A percentile compares a stretch with the other conserved stretches of the same genome.
phyloP scores from a whole-genome alignment of 805 yeast species.

The Candida alai region DNA sequence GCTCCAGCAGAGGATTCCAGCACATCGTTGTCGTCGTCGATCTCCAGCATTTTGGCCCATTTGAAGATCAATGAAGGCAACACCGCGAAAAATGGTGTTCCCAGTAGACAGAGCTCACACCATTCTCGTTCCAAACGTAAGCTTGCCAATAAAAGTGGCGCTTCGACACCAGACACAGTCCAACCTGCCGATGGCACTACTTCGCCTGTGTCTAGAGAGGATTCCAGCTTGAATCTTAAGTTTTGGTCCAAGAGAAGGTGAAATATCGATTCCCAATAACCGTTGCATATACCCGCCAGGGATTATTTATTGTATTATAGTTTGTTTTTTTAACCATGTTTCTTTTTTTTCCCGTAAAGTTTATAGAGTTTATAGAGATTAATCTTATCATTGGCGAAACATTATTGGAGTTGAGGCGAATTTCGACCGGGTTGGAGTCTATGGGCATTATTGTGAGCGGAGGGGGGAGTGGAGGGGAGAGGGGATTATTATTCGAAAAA shows the following conservation, averaged over 20 bases:
- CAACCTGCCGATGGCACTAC: not conserved
- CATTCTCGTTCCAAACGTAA: not conserved
- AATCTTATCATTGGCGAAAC: too few species aligned
- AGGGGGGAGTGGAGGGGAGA: too few species aligned
- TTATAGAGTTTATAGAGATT: too few species aligned
- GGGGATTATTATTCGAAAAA: too few species aligned
- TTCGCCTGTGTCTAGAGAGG: slow-evolving; percentile 1
- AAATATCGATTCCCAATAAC: not conserved
- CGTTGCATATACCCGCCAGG: too few species aligned
- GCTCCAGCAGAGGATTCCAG: not conserved
- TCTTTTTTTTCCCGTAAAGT: too few species aligned
- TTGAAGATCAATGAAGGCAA: not conserved
- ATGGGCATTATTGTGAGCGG: too few species aligned
- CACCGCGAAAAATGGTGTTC: not conserved
- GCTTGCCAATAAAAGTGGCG: not conserved
- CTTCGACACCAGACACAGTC: not conserved
- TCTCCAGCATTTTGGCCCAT: not conserved
- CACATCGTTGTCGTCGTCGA: not conserved
- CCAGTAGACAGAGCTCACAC: too few species aligned
- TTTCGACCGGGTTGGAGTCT: too few species aligned
- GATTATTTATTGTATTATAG: slow-evolving; percentile 3
- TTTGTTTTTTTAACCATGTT: too few species aligned
- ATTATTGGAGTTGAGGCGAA: too few species aligned
- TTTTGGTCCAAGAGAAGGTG: slow-evolving; percentile 4
- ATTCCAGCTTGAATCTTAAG: slow-evolving; percentile 2